Evolutionary conservation across 1,284 basidiomycete species (phyloP), one percentile per base, ranked within the genome.

Genomic region (Butyriboletus regius): DNA sequence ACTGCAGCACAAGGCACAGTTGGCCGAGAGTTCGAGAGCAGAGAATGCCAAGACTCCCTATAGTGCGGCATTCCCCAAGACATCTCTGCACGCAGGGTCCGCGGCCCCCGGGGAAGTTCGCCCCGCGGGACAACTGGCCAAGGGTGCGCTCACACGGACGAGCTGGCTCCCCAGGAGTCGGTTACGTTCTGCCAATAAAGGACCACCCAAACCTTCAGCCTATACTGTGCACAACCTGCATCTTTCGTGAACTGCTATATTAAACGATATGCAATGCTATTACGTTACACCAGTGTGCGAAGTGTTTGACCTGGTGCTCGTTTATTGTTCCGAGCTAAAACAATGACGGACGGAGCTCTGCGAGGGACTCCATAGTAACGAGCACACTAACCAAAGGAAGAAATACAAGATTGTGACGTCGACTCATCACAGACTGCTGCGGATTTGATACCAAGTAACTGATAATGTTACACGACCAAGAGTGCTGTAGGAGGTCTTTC

Each of bases 81-180:
- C 70, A 18, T 46, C 47, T 31, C 54, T 62, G 13, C 69, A 62
- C 49, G 77, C 78, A 41, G 79, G 79, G 18, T 72, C 75, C 51
- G 70, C 71, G 24, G 64, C 68, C 28, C 73, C 74, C 5, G 77
- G 77, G 36, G 79, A 82, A 48, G 72, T 70, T 34, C 70, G 73
- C 31, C 69, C 73, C 35, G 77, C 74, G 26, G 65, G 78, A 31
- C 66, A 70, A 39, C 61, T 82, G 14, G 70, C 74, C 31, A 72
- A 69, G 53, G 79, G 77, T 40, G 67, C 67, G 36, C 70, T 81
- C 35, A 70, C 70, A 61, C 72, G 69, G 43, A 54, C 51, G 28
- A 40, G 54, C 14, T 54, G 67, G 66, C 36, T 56, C 17, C 59
- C 66, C 34, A 59, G 46, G 49, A 54, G 63, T 33, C 58, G 62